Evolutionary conservation across 768 basidiomycete genomes (phyloP).

Genomic region (Coprinopsis cinerea): DNA sequence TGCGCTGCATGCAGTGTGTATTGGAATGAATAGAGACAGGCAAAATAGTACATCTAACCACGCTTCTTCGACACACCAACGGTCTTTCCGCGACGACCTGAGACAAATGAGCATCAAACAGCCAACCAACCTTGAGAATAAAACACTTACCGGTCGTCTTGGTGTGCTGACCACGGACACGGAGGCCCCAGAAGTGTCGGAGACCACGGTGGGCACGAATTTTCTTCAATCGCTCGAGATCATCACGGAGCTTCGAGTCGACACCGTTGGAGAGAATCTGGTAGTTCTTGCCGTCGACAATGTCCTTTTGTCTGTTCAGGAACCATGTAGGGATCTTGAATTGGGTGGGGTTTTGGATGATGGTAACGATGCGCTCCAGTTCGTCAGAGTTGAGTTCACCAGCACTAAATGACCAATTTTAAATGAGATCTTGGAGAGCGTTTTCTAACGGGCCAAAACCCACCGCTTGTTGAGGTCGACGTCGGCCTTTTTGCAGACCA

Average conservation of each 20-base stretch:
- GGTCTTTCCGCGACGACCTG: slow-evolving; percentile 93
- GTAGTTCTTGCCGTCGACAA: slow-evolving; percentile 92
- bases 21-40: slow-evolving; percentile 9
- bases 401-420: slow-evolving; percentile 57
- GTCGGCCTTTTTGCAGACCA: slow-evolving; percentile 99
- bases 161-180: slow-evolving; percentile 98
- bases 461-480: slow-evolving; percentile 98
- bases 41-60: slow-evolving; percentile 30
- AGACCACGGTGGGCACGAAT: slow-evolving; percentile 95
- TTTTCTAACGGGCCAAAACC: slow-evolving; percentile 18
- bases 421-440: slow-evolving; percentile 4
- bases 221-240: slow-evolving; percentile 98
- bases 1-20: slow-evolving; percentile 7
- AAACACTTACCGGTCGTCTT: slow-evolving; percentile 91
- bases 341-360: slow-evolving; percentile 98
- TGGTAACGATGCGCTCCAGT: slow-evolving; percentile 96
- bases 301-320: slow-evolving; percentile 98
- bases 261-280: slow-evolving; percentile 96
- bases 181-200: slow-evolving; percentile 88
- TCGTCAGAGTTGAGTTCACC: slow-evolving; percentile 99
- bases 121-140: neutral
- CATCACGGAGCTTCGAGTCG: slow-evolving; percentile 97
- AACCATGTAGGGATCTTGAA: slow-evolving; percentile 99
- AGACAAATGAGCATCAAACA: slow-evolving; percentile 6
- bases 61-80: slow-evolving; percentile 95